Evolutionary conservation across 2,329 filamentous ascomycete species (phyloP).

Genomic region (Elsinoe perseae): DNA sequence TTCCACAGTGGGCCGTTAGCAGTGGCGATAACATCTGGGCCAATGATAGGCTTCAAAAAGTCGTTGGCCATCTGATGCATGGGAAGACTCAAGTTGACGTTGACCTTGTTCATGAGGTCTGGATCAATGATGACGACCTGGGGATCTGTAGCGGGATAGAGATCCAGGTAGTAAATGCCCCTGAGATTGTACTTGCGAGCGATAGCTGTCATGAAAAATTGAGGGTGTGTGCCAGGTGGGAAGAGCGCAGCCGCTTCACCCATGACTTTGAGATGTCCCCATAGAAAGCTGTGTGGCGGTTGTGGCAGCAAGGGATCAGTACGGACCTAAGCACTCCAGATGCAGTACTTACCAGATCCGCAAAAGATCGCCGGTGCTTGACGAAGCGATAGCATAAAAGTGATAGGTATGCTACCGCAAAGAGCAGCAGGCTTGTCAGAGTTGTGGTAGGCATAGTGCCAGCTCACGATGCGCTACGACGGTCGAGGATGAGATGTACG

Average conservation of each 20-base stretch:
- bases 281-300: constrained; percentile 22
- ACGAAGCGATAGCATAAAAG: not conserved
- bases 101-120: constrained; percentile 7
- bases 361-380: not conserved
- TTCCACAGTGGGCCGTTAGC: not conserved
- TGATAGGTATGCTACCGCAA: not conserved
- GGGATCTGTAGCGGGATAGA: constrained; percentile 21
- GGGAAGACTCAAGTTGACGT: not conserved
- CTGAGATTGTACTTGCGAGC: constrained; percentile 20
- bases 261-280: constrained; percentile 20
- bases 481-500: not conserved
- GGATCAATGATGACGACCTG: constrained; percentile 21
- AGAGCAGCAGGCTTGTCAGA: not conserved
- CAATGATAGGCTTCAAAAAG: not conserved
- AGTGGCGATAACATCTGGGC: not conserved
- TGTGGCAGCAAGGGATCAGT: constrained; percentile 17
- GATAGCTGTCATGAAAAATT: not conserved
- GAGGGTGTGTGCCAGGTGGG: not conserved
- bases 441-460: not conserved
- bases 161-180: constrained; percentile 21
- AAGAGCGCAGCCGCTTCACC: constrained; percentile 16
- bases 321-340: not conserved
- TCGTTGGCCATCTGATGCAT: not conserved
- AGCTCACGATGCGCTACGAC: not conserved
- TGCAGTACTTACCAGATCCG: not conserved